phyloP scores from a whole-genome alignment of 2,329 filamentous ascomycete genomes.

The Exophiala phaeomuriformis region DNA sequence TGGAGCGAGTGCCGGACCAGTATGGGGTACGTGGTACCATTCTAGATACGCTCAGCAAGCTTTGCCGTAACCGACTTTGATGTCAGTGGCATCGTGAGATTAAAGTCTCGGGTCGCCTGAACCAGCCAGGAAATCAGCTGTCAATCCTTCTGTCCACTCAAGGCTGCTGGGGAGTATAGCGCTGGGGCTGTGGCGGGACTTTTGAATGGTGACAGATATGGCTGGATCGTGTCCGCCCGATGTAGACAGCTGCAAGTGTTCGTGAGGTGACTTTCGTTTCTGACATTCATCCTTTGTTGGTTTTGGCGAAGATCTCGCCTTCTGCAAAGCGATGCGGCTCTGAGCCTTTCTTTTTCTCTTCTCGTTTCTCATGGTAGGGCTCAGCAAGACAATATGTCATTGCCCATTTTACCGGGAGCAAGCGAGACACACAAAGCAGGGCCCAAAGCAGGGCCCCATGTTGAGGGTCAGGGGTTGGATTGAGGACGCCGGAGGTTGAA shows the following conservation, averaged over 20 bases:
- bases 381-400: too few species aligned
- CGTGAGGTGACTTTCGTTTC: background rate
- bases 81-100: background rate
- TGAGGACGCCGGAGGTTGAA: background rate
- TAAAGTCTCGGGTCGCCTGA: background rate
- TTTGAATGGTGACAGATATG: background rate
- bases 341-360: too few species aligned
- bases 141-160: background rate
- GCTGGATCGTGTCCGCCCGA: background rate
- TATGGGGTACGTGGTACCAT: background rate
- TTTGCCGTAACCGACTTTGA: background rate
- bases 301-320: too few species aligned
- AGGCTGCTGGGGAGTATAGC: background rate
- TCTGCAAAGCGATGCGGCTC: too few species aligned
- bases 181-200: background rate
- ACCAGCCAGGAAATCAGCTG: background rate
- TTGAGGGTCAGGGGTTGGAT: background rate
- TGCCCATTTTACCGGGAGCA: background rate
- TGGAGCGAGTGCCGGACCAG: background rate
- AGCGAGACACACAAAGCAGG: background rate
- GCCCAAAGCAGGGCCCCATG: too few species aligned
- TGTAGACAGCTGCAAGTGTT: background rate
- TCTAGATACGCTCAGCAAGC: background rate
- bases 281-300: background rate
- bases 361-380: too few species aligned